Evolutionary conservation across 495 filamentous ascomycete genomes (phyloP).

Genomic region (Penicillium herquei): DNA sequence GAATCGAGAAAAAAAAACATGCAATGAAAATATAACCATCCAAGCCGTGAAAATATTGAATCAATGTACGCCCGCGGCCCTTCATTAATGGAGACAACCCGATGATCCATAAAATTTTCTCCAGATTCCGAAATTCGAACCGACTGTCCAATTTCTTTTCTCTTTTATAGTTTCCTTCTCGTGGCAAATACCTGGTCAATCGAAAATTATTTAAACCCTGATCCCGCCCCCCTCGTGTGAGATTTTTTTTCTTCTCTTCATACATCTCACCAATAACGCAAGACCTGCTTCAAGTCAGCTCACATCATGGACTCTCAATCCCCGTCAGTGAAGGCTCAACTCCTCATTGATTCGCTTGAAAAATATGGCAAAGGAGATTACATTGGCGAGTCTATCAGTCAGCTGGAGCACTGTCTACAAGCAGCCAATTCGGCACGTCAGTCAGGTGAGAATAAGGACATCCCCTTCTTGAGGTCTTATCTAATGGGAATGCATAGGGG

Average conservation of each 20-base stretch:
- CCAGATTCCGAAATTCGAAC: too few relatives aligned
- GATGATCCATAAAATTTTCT: too few relatives aligned
- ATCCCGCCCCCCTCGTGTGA: too few relatives aligned
- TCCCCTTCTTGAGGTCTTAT: neutral
- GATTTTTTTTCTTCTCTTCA: neutral
- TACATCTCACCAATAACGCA: neutral
- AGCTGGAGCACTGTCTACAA: conserved; percentile 48
- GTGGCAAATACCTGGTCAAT: neutral
- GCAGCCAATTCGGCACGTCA: conserved; percentile 34
- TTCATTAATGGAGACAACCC: too few relatives aligned
- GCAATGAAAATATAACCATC: too few relatives aligned
- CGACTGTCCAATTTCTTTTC: too few relatives aligned
- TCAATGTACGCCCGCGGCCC: too few relatives aligned
- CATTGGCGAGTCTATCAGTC: conserved; percentile 45
- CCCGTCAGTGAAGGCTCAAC: conserved; percentile 14
- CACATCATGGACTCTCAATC: conserved; percentile 10
- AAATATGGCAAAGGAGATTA: conserved; percentile 34
- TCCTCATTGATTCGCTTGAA: conserved; percentile 27
- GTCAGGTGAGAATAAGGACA: conserved; percentile 11
- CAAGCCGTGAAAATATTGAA: too few relatives aligned
- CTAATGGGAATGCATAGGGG: conserved; percentile 4
- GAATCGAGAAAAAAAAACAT: too few relatives aligned
- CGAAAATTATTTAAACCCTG: neutral
- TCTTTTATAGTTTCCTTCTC: too few relatives aligned
- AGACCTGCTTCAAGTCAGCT: neutral